Evolutionary conservation across 2,329 filamentous ascomycete species (phyloP), one percentile per base, ranked within the genome.

Genomic region (Cercospora brassicicola): DNA sequence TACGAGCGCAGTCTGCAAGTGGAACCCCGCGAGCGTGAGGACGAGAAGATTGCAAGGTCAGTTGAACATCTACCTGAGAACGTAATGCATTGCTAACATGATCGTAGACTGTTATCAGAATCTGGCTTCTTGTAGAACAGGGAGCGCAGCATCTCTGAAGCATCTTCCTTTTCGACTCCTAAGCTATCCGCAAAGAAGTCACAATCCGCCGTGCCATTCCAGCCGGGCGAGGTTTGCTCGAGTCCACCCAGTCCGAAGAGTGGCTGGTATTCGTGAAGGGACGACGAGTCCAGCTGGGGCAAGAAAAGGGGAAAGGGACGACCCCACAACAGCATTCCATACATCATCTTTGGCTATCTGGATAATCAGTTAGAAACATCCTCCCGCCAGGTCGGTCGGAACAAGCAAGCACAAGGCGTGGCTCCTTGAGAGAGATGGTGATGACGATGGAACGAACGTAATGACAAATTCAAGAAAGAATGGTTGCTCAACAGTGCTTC

Each of bases 31-130:
- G 95, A 99, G 84, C 88, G 95, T 76, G 95, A 99, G 83, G 95
- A 99, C 78, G 95, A 99, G 83, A 98, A 98, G 86, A 98, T 99
- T 85, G 94, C 97, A 79, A 96, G 95, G 94, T 96, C 89, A 78
- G 81, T 33, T 51, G 20, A 7, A 30, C 9, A 61, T 11, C 30
- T 26, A 3, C 61, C 9, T 57, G 28, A 11, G 26, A 33, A 31
- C 1, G 2, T 11, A 31, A 15, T 65, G 64, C 45, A 23, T 26
- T 3, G 45, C 72, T 74, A 59, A 73, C 67, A 56, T 67, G 65
- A 33, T 66, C 71, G 39, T 67, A 86, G 84, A 77, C 78, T 86
- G 75, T 79, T 86, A 65, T 85, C 83, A 67, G 84, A 86, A 78
- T 85, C 84, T 75, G 84, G 84, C 76, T 85, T 86, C 78, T 78